Percentiles rank a stretch among this genome's conserved stretches.
Evolutionary conservation across 768 basidiomycete genomes (phyloP).

Genomic region (Agrocybe chaxingu): DNA sequence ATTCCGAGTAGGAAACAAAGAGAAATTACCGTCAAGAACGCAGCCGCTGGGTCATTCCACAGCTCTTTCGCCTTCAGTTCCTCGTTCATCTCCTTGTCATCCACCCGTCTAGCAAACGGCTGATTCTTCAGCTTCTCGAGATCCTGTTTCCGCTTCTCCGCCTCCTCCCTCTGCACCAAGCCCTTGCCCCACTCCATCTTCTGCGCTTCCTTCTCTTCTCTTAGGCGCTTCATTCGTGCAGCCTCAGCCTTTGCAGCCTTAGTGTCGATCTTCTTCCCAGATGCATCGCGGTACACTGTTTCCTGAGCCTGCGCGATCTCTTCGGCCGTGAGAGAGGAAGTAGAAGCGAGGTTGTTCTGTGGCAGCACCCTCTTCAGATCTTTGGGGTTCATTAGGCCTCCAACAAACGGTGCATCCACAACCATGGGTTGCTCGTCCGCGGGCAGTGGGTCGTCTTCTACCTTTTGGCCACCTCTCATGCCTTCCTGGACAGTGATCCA

Average conservation of each 20-base stretch:
- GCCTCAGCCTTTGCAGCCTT: conserved; percentile 85
- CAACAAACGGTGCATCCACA: conserved; percentile 53
- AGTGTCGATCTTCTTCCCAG: conserved; percentile 86
- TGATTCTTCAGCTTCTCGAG: conserved; percentile 64
- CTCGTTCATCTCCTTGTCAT: conserved; percentile 85
- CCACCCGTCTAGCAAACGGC: conserved; percentile 74
- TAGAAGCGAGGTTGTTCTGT: conserved; percentile 31
- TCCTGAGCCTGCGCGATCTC: conserved; percentile 70
- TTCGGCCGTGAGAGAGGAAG: conserved; percentile 40
- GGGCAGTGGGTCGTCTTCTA: conserved; percentile 50
- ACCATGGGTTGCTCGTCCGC: conserved; percentile 68
- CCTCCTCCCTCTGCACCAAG: conserved; percentile 80
- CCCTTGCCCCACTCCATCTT: conserved; percentile 99
- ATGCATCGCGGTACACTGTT: conserved; percentile 91
- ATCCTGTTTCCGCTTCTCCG: conserved; percentile 61
- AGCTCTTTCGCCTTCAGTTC: conserved; percentile 75
- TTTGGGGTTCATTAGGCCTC: conserved; percentile 76
- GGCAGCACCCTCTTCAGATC: conserved; percentile 68
- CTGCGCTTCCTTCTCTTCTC: conserved; percentile 80
- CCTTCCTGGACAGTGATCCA: conserved; percentile 72
- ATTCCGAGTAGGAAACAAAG: neutral
- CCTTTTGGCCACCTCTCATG: conserved; percentile 15
- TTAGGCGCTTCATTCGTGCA: conserved; percentile 72
- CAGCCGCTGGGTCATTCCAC: conserved; percentile 98
- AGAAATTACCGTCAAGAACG: conserved; percentile 77